Percentiles rank a stretch among this genome's conserved stretches.
phyloP scores from a whole-genome alignment of 441 rosid species.

The Cnidoscolus chayamansa region DNA sequence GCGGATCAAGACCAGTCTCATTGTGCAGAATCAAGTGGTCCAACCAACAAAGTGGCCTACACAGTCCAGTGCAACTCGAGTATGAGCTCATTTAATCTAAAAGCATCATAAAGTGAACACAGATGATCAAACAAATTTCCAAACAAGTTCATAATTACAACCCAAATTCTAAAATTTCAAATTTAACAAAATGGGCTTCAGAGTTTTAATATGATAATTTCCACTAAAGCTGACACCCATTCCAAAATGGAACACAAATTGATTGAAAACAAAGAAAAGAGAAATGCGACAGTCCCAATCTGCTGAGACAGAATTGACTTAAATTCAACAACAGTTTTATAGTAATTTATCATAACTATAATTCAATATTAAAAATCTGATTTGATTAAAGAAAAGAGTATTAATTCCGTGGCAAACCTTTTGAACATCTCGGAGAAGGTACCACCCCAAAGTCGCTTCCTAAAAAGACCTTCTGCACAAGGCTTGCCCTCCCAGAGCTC shows the following conservation, averaged over 20 bases:
- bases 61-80: conserved; percentile 10
- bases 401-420: conserved; percentile 35
- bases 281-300: background rate
- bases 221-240: background rate
- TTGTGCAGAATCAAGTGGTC: conserved; percentile 60
- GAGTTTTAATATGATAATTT: background rate
- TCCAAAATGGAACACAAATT: background rate
- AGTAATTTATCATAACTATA: background rate
- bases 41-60: conserved; percentile 61
- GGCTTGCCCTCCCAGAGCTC: conserved; percentile 75
- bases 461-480: conserved; percentile 60
- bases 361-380: background rate
- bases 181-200: background rate
- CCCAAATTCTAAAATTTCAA: background rate
- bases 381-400: background rate
- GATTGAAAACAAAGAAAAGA: background rate
- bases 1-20: conserved; percentile 72
- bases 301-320: background rate
- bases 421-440: conserved; percentile 51
- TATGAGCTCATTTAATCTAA: conserved; percentile 1
- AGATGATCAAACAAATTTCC: background rate
- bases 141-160: background rate
- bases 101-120: background rate
- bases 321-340: background rate
- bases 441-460: conserved; percentile 69